These are phyloP conservation scores for Brachypodium distachyon DNA, from an alignment of 202 grass and related monocot species.

Conservation along the genomic window DNA sequence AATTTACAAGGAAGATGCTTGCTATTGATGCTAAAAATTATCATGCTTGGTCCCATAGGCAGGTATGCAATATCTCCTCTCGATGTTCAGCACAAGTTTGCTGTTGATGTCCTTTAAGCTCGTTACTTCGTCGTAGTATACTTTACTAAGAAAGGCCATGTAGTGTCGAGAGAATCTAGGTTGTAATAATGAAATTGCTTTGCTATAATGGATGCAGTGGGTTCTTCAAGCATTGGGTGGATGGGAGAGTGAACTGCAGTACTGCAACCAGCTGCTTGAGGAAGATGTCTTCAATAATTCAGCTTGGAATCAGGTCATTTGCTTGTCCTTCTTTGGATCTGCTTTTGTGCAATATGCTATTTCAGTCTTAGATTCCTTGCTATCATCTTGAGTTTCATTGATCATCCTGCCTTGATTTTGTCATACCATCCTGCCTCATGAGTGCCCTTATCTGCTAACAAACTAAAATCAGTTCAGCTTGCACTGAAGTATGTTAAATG, in stretches of 20 bases:
- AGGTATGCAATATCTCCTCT: slow-evolving; percentile 38
- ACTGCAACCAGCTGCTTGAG: slow-evolving; percentile 65
- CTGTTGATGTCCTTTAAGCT: slow-evolving; percentile 3
- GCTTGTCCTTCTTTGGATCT: neutral
- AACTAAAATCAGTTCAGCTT: slow-evolving; percentile 31
- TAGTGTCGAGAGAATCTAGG: neutral
- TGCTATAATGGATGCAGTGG: slow-evolving; percentile 54
- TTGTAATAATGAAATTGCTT: slow-evolving; percentile 13
- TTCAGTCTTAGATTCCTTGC: neutral
- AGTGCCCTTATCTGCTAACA: neutral
- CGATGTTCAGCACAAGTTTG: neutral
- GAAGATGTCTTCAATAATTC: slow-evolving; percentile 97
- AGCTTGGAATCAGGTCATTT: slow-evolving; percentile 93
- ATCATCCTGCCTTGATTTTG: neutral
- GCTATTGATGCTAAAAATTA: slow-evolving; percentile 84
- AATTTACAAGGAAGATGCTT: slow-evolving; percentile 74
- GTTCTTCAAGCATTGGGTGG: slow-evolving; percentile 85
- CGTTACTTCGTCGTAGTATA: neutral
- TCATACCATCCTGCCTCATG: neutral
- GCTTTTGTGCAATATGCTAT: neutral
- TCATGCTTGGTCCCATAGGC: slow-evolving; percentile 96
- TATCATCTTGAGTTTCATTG: neutral
- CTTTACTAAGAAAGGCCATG: neutral
- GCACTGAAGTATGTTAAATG: slow-evolving; percentile 32
- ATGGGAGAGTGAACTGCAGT: slow-evolving; percentile 83